Evolutionary conservation across 345 rosid species (phyloP), one percentile per base, ranked within the genome.

Genomic region (Carallia pectinifolia): DNA sequence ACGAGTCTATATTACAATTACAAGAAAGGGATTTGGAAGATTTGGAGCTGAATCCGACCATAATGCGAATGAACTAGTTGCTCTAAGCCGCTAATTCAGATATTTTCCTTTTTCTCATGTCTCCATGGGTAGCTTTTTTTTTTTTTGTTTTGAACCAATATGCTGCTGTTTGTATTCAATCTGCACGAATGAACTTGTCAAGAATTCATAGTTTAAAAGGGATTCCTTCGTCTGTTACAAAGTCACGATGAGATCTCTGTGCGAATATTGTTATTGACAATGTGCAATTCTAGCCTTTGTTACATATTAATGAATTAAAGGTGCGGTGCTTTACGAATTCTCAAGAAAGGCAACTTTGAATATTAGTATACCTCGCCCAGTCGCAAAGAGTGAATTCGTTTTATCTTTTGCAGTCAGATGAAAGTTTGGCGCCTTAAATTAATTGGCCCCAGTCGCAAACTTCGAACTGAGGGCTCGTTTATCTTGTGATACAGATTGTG

Each of bases 301-400:
- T 27, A 23, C 23, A 23, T 23, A 18, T 60, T 19, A 27, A 19
- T 36, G 30, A 72, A 19, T 54, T 63, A 60, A 73, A 66, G 65
- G 67, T 30, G 61, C 16, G 38, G 30, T 37, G 17, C 76, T 79
- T 71, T 52, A 54, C 44, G 27, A 53, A 53, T 54, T 68, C 56
- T 65, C 29, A 27, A n/a, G 40, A 64, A 76, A 71, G 70, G 47
- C 33, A 36, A 53, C 71, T 71, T 72, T 39, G 60, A 31, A 50
- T 65, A n/a, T 40, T 27, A 23, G 6, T 47, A 31, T 47, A 63
- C 19, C 30, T 54, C 9, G 40, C 63, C 56, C 18, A 31, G 23
- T 67, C 53, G 59, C 73, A 71, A 74, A 81, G 77, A 65, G 53
- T 62, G 62, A 38, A 64, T 75, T 75, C 73, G 73, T 69, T 67